These are phyloP conservation scores for Begonia peltatifolia DNA, from an alignment of 306 rosid species.

Conservation along the genomic window DNA sequence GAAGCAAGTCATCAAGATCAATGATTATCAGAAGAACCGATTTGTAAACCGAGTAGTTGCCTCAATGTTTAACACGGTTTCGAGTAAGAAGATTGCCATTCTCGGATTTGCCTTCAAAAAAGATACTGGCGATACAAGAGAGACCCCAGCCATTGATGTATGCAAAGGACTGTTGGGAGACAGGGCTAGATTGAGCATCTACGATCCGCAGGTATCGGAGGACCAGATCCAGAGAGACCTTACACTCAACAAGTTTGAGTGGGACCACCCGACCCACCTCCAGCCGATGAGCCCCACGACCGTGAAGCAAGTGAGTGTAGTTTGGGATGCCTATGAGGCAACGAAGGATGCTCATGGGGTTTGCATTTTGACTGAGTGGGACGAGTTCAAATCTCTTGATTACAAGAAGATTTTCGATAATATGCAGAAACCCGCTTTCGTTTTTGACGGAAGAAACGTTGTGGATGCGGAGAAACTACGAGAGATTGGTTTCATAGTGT, in stretches of 20 bases:
- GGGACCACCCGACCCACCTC: constrained; percentile 90
- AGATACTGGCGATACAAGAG: constrained; percentile 90
- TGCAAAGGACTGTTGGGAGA: constrained; percentile 81
- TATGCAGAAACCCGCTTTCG: constrained; percentile 81
- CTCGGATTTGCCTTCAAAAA: constrained; percentile 96
- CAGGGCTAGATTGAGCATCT: constrained; percentile 68
- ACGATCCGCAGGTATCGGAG: constrained; percentile 70
- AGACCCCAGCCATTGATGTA: constrained; percentile 85
- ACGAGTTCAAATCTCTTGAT: constrained; percentile 80
- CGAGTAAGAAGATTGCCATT: constrained; percentile 65
- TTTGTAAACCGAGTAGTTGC: constrained; percentile 84
- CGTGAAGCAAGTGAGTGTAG: constrained; percentile 68
- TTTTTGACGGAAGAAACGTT: constrained; percentile 77
- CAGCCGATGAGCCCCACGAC: constrained; percentile 72
- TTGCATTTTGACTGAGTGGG: constrained; percentile 91
- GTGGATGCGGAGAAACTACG: constrained; percentile 40
- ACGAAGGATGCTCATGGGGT: constrained; percentile 74
- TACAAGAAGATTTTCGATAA: constrained; percentile 59
- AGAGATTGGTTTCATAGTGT: constrained; percentile 85
- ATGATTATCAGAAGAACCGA: constrained; percentile 84
- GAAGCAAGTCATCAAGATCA: constrained; percentile 95
- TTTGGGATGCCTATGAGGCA: constrained; percentile 78
- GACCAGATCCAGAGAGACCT: constrained; percentile 90
- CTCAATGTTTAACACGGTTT: constrained; percentile 87
- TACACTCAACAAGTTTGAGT: constrained; percentile 66